Conservation (phyloP, 2,329 filamentous ascomycete species). For the Penicillium fuscoglaucum region DNA sequence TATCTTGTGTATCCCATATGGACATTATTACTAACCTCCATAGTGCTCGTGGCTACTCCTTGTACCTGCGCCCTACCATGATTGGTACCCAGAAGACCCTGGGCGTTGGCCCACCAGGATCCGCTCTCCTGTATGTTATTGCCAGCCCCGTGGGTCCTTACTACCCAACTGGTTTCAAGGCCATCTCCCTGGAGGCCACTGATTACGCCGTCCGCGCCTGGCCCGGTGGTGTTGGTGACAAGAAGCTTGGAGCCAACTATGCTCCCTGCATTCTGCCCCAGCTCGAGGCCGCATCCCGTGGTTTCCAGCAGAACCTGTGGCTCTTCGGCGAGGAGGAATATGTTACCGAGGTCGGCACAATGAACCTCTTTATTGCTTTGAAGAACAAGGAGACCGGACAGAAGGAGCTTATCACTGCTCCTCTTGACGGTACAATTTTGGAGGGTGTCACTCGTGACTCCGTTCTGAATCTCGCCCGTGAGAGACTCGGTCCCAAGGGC, state of each 20-base stretch:
- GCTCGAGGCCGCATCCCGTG: conserved; percentile 82
- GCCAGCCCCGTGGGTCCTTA: conserved; percentile 96
- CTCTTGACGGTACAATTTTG: conserved; percentile 92
- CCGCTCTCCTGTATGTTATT: conserved; percentile 90
- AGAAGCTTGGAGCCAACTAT: conserved; percentile 98
- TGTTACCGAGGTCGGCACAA: conserved; percentile 95
- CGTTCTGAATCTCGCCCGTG: conserved; percentile 79
- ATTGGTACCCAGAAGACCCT: conserved; percentile 96
- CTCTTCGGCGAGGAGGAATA: conserved; percentile 94
- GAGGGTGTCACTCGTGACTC: conserved; percentile 94
- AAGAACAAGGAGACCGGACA: conserved; percentile 83
- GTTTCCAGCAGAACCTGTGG: conserved; percentile 98
- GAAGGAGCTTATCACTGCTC: conserved; percentile 92
- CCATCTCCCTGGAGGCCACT: conserved; percentile 89
- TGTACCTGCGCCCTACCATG: conserved; percentile 94
- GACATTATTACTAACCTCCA: conserved; percentile 10
- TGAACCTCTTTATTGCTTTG: conserved; percentile 94
- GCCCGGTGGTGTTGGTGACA: conserved; percentile 96
- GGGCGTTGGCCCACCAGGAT: conserved; percentile 87
- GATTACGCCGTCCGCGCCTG: conserved; percentile 96
- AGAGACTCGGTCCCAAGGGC: conserved; percentile 78
- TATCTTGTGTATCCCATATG: background rate
- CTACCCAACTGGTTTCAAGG: conserved; percentile 98
- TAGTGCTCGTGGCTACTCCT: conserved; percentile 75
- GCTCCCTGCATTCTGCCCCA: conserved; percentile 99